phyloP scores from a whole-genome alignment of 2,329 filamentous ascomycete genomes.

The Talaromyces sp. region DNA sequence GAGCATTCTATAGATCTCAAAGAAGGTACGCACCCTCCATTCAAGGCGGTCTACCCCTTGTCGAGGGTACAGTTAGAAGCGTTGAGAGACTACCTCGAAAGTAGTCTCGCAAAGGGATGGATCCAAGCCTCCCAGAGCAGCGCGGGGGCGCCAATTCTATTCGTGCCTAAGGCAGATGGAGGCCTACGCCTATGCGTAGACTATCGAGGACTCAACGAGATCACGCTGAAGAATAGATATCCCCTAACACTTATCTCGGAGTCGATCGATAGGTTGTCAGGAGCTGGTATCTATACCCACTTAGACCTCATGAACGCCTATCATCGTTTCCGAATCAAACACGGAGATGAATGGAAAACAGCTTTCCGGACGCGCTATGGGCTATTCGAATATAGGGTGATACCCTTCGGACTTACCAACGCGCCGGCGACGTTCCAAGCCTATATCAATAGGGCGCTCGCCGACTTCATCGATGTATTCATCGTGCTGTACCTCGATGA shows the following conservation, averaged over 20 bases:
- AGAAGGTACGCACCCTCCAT: not conserved
- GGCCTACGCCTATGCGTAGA: conserved; percentile 30
- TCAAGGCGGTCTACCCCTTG: not conserved
- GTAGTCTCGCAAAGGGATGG: not conserved
- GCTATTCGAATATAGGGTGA: no score
- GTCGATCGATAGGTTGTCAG: conserved; percentile 20
- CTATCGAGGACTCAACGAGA: conserved; percentile 32
- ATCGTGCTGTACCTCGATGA: no score
- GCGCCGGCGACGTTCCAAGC: no score
- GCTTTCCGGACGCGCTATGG: no score
- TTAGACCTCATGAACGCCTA: not conserved
- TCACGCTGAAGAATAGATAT: conserved; percentile 36
- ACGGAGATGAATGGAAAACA: no score
- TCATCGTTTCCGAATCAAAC: not conserved
- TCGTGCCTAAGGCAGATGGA: conserved; percentile 1
- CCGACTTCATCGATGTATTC: no score
- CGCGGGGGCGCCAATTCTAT: conserved; percentile 3
- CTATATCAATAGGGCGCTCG: no score
- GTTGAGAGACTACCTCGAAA: not conserved
- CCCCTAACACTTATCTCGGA: conserved; percentile 29
- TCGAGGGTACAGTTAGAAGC: not conserved
- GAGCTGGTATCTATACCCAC: not conserved
- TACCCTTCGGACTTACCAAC: no score
- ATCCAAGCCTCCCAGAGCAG: not conserved
- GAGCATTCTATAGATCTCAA: not conserved